Conservation (phyloP, 441 rosid genomes). For the Cnidoscolus chayamansa region DNA sequence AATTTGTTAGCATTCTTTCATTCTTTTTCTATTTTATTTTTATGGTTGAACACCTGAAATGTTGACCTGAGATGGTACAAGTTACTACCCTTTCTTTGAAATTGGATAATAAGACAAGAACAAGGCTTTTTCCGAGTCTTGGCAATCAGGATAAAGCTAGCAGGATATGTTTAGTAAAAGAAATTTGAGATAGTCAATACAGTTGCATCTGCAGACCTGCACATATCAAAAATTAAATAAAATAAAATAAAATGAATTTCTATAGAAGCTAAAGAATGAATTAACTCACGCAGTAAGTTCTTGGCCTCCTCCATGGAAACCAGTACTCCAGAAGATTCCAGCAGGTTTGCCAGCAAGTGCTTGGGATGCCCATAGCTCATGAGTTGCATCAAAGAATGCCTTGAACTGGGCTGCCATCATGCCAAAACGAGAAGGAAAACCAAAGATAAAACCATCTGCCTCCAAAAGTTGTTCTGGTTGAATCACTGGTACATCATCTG, state of each 20-base stretch:
- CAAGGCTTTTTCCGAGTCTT: no score
- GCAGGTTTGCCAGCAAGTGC: slow-evolving; percentile 95
- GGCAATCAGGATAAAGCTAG: no score
- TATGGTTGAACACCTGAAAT: no score
- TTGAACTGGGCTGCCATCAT: slow-evolving; percentile 87
- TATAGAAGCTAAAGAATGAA: slow-evolving; percentile 1
- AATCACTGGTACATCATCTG: slow-evolving; percentile 38
- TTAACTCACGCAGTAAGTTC: slow-evolving; percentile 82
- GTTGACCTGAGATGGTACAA: no score
- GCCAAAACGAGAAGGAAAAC: slow-evolving; percentile 88
- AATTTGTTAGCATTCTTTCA: no score
- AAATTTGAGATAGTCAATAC: no score
- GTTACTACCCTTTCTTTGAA: no score
- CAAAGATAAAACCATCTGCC: slow-evolving; percentile 89
- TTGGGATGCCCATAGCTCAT: slow-evolving; percentile 60
- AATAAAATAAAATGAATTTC: background rate
- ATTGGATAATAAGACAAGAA: no score
- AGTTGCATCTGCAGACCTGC: no score
- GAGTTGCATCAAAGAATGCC: slow-evolving; percentile 80
- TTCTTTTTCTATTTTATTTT: no score
- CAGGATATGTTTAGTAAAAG: no score
- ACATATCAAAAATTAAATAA: background rate
- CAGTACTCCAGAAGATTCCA: slow-evolving; percentile 95
- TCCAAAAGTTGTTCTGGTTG: slow-evolving; percentile 65
- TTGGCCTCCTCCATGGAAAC: slow-evolving; percentile 95